phyloP scores from a whole-genome alignment of 2,329 filamentous ascomycete species.

The Talaromyces sp. region DNA sequence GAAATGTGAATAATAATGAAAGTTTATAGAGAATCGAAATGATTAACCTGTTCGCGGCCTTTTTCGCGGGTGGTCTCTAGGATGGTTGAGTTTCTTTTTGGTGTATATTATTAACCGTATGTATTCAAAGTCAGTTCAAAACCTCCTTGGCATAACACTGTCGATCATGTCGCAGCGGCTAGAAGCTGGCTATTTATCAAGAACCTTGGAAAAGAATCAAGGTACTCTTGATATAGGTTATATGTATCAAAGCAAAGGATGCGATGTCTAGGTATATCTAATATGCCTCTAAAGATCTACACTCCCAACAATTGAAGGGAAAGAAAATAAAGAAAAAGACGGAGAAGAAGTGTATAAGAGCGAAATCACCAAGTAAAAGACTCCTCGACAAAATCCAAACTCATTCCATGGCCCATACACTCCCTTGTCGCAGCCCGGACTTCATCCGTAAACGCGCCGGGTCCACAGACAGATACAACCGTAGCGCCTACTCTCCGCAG shows the following conservation, averaged over 20 bases:
- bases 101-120: slow-evolving; percentile 1
- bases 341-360: neutral
- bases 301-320: neutral
- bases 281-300: slow-evolving; percentile 2
- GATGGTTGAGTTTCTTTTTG: neutral
- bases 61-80: neutral
- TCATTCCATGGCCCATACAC: slow-evolving; percentile 50
- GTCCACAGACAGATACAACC: slow-evolving; percentile 61
- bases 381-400: slow-evolving; percentile 63
- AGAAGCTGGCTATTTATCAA: no score
- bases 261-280: slow-evolving; percentile 2
- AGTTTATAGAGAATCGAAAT: slow-evolving; percentile 2
- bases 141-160: no score
- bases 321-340: neutral
- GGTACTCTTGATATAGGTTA: neutral
- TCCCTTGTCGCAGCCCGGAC: slow-evolving; percentile 55
- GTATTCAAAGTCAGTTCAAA: neutral
- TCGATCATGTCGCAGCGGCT: no score
- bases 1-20: slow-evolving; percentile 7
- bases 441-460: slow-evolving; percentile 61
- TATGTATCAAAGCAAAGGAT: neutral
- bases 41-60: neutral
- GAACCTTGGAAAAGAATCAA: no score
- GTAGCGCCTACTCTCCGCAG: slow-evolving; percentile 56
- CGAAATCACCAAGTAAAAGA: slow-evolving; percentile 58